Evolutionary conservation across 768 basidiomycete species (phyloP).

Genomic region (Lentinus brumalis): DNA sequence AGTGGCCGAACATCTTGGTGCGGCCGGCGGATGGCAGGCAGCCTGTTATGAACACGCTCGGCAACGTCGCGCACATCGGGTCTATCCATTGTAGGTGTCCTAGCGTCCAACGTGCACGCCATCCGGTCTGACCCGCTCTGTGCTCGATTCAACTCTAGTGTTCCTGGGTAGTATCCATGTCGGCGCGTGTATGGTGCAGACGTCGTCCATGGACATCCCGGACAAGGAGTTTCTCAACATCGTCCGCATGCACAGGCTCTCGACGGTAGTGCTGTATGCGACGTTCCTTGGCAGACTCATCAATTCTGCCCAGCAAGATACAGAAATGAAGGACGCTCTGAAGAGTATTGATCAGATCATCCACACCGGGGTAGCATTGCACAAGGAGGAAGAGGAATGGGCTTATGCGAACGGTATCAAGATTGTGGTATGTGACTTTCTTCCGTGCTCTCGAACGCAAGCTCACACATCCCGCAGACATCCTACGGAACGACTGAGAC

Average conservation of each 20-base stretch:
- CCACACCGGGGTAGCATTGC: not conserved
- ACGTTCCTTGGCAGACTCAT: not conserved
- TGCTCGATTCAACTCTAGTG: not conserved
- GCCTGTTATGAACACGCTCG: not conserved
- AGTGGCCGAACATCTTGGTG: not conserved
- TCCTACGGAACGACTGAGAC: constrained; percentile 1
- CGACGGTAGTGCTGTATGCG: not conserved
- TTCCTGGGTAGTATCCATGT: not conserved
- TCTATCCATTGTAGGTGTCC: not conserved
- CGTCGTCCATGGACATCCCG: not conserved
- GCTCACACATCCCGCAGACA: not conserved
- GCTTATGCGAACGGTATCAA: not conserved
- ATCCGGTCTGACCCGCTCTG: not conserved
- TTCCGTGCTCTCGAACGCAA: not conserved
- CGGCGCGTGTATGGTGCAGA: not conserved
- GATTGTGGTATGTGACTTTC: not conserved
- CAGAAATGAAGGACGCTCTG: not conserved
- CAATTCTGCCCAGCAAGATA: not conserved
- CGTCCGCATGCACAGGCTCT: not conserved
- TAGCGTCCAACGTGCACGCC: not conserved
- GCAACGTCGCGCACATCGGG: not conserved
- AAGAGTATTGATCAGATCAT: not conserved
- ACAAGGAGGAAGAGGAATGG: constrained; percentile 4
- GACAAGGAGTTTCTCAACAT: not conserved
- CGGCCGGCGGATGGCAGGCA: not conserved